These are phyloP conservation scores for Monosporascus cannonballus DNA, from an alignment of 2,329 filamentous ascomycete species.

Conservation along the genomic window DNA sequence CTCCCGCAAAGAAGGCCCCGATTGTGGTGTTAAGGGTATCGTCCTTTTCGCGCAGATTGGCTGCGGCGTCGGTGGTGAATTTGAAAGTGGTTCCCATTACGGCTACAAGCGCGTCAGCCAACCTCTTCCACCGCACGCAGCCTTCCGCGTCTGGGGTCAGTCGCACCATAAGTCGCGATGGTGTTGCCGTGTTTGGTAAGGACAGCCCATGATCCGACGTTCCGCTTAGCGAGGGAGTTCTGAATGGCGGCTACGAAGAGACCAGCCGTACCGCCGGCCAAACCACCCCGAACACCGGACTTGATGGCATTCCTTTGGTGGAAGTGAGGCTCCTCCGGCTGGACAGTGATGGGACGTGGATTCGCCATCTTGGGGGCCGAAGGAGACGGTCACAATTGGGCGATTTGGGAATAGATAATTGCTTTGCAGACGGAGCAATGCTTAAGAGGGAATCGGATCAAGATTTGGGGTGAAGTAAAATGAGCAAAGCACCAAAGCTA, in stretches of 20 bases:
- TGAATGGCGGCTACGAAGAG: slow-evolving; percentile 71
- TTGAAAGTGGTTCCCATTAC: slow-evolving; percentile 69
- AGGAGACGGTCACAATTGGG: slow-evolving; percentile 14
- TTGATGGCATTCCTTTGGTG: slow-evolving; percentile 71
- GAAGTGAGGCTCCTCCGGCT: slow-evolving; percentile 44
- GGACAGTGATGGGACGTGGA: slow-evolving; percentile 18
- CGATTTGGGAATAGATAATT: background rate
- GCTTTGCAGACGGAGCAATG: background rate
- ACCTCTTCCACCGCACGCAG: too few species aligned
- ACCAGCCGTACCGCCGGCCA: slow-evolving; percentile 62
- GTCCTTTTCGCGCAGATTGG: slow-evolving; percentile 81
- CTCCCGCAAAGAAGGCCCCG: slow-evolving; percentile 71
- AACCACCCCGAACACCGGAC: slow-evolving; percentile 56
- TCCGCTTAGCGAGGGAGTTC: slow-evolving; percentile 79
- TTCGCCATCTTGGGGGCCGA: slow-evolving; percentile 27
- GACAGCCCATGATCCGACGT: slow-evolving; percentile 74
- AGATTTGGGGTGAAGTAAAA: background rate
- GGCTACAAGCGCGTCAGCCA: slow-evolving; percentile 37
- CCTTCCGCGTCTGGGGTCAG: background rate
- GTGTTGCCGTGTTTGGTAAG: slow-evolving; percentile 73
- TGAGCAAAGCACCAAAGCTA: too few species aligned
- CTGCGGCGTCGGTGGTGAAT: slow-evolving; percentile 69
- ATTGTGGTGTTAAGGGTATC: slow-evolving; percentile 70
- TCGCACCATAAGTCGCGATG: slow-evolving; percentile 53
- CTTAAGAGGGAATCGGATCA: background rate